Conservation (phyloP, 2,329 filamentous ascomycete genomes). For the Camillea tinctor region DNA sequence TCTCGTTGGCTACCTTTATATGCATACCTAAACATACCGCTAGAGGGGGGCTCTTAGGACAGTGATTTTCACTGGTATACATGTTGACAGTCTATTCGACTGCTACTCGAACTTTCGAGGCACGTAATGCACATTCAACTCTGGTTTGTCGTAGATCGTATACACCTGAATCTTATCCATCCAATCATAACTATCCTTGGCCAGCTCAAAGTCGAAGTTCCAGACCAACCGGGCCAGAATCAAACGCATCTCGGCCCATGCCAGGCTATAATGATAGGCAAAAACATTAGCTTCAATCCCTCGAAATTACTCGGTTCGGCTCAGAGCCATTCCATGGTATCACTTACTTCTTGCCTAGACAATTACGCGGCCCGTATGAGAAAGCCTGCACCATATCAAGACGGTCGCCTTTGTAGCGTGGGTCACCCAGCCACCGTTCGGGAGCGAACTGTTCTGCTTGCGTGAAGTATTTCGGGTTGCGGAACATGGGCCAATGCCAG, state of each 20-base stretch:
- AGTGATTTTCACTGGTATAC: too few species aligned
- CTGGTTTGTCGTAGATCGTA: too few species aligned
- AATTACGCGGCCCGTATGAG: slow-evolving; percentile 8
- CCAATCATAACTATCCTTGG: neutral
- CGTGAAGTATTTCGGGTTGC: slow-evolving; percentile 7
- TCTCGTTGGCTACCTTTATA: too few species aligned
- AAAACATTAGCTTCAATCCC: neutral
- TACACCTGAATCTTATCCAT: too few species aligned
- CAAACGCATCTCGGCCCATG: neutral
- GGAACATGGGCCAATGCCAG: slow-evolving; percentile 1
- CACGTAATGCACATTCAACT: too few species aligned
- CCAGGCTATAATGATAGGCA: neutral
- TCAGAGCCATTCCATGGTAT: neutral
- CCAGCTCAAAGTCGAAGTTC: slow-evolving; percentile 2
- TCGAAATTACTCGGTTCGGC: neutral
- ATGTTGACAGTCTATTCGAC: too few species aligned
- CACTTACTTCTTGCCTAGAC: slow-evolving; percentile 5
- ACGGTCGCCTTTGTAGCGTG: neutral
- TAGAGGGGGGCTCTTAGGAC: too few species aligned
- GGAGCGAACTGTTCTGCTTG: slow-evolving; percentile 3
- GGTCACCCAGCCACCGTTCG: slow-evolving; percentile 7
- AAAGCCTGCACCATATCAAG: slow-evolving; percentile 4
- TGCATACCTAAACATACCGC: too few species aligned
- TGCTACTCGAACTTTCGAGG: too few species aligned
- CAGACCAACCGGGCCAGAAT: slow-evolving; percentile 1